These are phyloP conservation scores for Russula foetens DNA, from an alignment of 768 basidiomycete genomes.

Conservation along the genomic window DNA sequence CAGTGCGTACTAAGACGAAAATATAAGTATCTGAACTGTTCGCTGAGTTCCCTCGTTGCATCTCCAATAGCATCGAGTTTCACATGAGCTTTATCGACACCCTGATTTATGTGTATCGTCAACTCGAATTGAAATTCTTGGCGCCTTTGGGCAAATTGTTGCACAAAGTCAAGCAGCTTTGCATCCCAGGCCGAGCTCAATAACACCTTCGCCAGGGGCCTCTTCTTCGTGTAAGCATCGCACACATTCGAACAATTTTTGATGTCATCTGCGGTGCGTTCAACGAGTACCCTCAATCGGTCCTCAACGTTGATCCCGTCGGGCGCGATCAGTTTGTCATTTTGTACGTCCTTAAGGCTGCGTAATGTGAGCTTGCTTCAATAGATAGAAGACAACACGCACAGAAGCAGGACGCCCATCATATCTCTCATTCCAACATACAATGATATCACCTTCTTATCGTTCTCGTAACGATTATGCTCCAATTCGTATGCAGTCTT, in stretches of 20 bases:
- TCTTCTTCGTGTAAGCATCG: constrained; percentile 28
- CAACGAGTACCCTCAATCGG: constrained; percentile 27
- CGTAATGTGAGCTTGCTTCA: neutral
- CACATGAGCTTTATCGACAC: neutral
- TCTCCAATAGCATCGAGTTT: constrained; percentile 12
- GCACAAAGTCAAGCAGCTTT: constrained; percentile 21
- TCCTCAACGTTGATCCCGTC: constrained; percentile 30
- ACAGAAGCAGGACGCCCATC: constrained; percentile 27
- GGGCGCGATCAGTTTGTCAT: constrained; percentile 25
- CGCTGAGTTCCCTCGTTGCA: constrained; percentile 8
- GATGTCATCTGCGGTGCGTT: constrained; percentile 26
- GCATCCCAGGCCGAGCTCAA: constrained; percentile 25
- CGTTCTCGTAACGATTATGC: constrained; percentile 40
- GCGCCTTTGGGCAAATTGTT: constrained; percentile 22
- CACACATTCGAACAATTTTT: constrained; percentile 28
- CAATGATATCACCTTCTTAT: constrained; percentile 39
- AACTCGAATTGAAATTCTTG: constrained; percentile 26
- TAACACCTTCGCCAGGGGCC: constrained; percentile 24
- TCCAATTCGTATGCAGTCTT: constrained; percentile 41
- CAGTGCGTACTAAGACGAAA: neutral
- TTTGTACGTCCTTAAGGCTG: constrained; percentile 27
- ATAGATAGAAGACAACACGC: neutral
- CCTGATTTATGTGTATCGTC: constrained; percentile 23
- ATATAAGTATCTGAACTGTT: constrained; percentile 10
- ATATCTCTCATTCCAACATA: constrained; percentile 45